phyloP scores from a whole-genome alignment of 1,284 basidiomycete genomes.

The Ganoderma meredithae region DNA sequence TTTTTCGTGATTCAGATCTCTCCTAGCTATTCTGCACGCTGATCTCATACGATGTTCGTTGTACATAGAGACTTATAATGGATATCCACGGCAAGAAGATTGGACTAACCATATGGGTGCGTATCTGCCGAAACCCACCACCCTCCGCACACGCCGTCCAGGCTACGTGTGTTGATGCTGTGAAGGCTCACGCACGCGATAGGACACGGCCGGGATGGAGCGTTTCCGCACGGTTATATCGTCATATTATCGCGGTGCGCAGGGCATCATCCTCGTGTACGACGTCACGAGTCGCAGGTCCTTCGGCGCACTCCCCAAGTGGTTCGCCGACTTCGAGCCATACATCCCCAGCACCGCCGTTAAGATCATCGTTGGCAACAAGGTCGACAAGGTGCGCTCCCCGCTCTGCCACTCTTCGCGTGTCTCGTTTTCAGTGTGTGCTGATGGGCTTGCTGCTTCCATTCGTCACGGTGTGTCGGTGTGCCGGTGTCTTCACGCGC shows the following conservation, averaged over 20 bases:
- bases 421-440: not conserved
- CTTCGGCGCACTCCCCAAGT: slow-evolving; percentile 91
- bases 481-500: not conserved
- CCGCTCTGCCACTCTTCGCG: too few species aligned
- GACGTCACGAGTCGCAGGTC: slow-evolving; percentile 92
- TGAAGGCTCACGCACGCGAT: not conserved
- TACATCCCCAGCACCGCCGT: slow-evolving; percentile 91
- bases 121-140: slow-evolving; percentile 28
- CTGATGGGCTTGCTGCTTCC: not conserved
- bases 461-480: not conserved
- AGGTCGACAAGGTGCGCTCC: slow-evolving; percentile 84
- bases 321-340: slow-evolving; percentile 95
- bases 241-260: slow-evolving; percentile 92
- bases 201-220: slow-evolving; percentile 94
- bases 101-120: slow-evolving; percentile 85
- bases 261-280: slow-evolving; percentile 95
- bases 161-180: too few species aligned
- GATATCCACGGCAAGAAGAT: slow-evolving; percentile 80
- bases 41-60: slow-evolving; percentile 8
- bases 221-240: slow-evolving; percentile 92
- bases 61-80: slow-evolving; percentile 79
- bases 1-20: not conserved
- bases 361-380: slow-evolving; percentile 96
- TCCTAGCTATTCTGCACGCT: not conserved
- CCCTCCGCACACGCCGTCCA: not conserved